Conservation (phyloP, 106 monocot species). For the Dendrobium chrysotoxum region DNA sequence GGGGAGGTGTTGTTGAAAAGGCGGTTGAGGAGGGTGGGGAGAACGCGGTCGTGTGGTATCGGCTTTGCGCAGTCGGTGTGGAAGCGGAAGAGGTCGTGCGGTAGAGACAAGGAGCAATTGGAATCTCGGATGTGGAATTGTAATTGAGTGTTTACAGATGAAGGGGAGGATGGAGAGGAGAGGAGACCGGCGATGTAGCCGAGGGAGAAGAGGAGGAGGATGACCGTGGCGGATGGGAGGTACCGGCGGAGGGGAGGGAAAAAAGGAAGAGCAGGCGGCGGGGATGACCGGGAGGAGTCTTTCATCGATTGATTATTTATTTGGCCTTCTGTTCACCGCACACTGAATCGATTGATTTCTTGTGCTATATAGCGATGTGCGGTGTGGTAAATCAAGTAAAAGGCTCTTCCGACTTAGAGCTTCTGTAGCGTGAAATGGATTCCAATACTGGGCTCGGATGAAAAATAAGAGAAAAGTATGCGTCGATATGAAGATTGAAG, state of each 20-base stretch:
- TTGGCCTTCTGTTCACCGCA: too few relatives aligned
- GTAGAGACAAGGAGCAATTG: background rate
- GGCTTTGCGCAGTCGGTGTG: constrained; percentile 3
- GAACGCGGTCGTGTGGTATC: background rate
- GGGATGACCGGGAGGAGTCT: background rate
- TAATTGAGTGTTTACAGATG: background rate
- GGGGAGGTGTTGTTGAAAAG: constrained; percentile 17
- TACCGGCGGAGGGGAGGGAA: background rate
- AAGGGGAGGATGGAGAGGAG: constrained; percentile 2
- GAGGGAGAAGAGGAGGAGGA: constrained; percentile 3
- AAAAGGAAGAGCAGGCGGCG: background rate
- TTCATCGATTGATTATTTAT: background rate
- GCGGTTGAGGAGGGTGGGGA: background rate
- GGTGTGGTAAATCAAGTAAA: background rate
- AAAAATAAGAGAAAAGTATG: background rate
- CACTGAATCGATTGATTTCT: too few relatives aligned
- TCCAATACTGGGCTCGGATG: background rate
- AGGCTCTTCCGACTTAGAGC: background rate
- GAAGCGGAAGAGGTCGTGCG: constrained; percentile 3
- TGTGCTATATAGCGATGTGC: too few relatives aligned
- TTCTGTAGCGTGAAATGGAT: background rate
- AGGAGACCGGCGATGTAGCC: background rate
- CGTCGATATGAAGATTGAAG: background rate
- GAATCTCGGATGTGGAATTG: background rate
- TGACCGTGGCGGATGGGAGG: background rate